phyloP scores from a whole-genome alignment of 2,329 filamentous ascomycete species.

The Trichoderma guizhouense region DNA sequence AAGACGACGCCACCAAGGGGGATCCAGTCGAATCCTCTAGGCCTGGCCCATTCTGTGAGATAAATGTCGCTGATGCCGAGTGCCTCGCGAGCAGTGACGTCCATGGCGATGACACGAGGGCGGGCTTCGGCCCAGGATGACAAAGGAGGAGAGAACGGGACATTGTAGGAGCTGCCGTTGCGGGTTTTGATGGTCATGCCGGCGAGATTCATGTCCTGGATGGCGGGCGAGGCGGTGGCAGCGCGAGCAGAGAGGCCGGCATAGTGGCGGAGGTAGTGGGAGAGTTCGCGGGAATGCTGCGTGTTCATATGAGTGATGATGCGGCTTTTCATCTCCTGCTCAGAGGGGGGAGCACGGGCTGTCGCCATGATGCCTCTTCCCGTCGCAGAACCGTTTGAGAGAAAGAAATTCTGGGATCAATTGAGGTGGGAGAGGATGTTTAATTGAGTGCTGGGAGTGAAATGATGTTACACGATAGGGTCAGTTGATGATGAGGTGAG shows the following conservation, averaged over 20 bases:
- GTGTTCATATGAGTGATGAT: conserved; percentile 80
- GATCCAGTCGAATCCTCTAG: conserved; percentile 45
- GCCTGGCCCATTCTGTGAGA: conserved; percentile 41
- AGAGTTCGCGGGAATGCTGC: conserved; percentile 72
- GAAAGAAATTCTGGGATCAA: neutral
- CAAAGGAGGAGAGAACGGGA: conserved; percentile 70
- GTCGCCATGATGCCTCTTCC: neutral
- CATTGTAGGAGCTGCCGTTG: conserved; percentile 42
- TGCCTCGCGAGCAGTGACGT: conserved; percentile 50
- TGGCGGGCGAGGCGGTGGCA: conserved; percentile 51
- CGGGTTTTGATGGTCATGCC: conserved; percentile 58
- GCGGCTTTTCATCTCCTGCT: conserved; percentile 33
- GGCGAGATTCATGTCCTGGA: conserved; percentile 64
- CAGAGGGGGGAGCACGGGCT: conserved; percentile 17
- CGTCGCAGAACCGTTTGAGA: neutral
- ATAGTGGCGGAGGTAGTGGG: conserved; percentile 75
- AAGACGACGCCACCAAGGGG: conserved; percentile 54
- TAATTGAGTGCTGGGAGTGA: neutral
- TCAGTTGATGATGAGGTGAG: neutral
- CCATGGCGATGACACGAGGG: conserved; percentile 68
- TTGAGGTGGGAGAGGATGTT: neutral
- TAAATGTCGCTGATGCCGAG: conserved; percentile 56
- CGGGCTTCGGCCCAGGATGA: conserved; percentile 64
- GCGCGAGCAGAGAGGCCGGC: conserved; percentile 52
- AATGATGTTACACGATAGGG: neutral